Evolutionary conservation across 2,329 filamentous ascomycete genomes (phyloP), one percentile per base, ranked within the genome.

Genomic region (Scedosporium aurantiacum): DNA sequence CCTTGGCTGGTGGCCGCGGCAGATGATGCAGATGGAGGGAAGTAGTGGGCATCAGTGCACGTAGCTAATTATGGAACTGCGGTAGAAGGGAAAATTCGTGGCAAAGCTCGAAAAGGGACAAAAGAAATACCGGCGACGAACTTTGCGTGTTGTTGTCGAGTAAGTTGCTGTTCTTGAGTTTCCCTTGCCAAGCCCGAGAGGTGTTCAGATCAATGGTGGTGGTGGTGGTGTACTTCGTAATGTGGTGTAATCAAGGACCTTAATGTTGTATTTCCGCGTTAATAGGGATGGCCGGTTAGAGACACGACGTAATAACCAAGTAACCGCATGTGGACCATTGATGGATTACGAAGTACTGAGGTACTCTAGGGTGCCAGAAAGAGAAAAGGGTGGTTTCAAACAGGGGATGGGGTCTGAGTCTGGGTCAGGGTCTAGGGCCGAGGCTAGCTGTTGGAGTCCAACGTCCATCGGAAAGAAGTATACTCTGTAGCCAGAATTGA

Each of bases 1-100:
- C 43, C 43, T 60, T 52, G 41, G 58, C 58, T 37, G 25, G 43
- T 14, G 58, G 57, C 58, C 58, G 58, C 58, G 45, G 43, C n/a
- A 32, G 28, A 32, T n/a, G 28, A 32, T n/a, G 43, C n/a, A 43
- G 43, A 50, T 18, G 50, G 12, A 18, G 50, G 23, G 23, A 54
- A 27, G 18, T 5, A 14, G 23, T 27, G n/a, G 50, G 50, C 50
- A 54, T 54, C 50, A 54, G 50, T 27, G 23, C 50, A 54, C 5
- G 16, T 47, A 47, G 43, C n/a, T 47, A 47, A 21, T 47, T 18
- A 21, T n/a, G n/a, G 18, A 47, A n/a, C n/a, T 54, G 50, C 50
- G 50, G 50, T 8, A 23, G 50, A 23, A 47, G 43, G n/a, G 43
- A 14, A 47, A 47, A 3, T 47, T n/a, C 16, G 16, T 47, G 10